Evolutionary conservation across 345 rosid genomes (phyloP), one percentile per base, ranked within the genome.

Genomic region (Arabis hirsuta): DNA sequence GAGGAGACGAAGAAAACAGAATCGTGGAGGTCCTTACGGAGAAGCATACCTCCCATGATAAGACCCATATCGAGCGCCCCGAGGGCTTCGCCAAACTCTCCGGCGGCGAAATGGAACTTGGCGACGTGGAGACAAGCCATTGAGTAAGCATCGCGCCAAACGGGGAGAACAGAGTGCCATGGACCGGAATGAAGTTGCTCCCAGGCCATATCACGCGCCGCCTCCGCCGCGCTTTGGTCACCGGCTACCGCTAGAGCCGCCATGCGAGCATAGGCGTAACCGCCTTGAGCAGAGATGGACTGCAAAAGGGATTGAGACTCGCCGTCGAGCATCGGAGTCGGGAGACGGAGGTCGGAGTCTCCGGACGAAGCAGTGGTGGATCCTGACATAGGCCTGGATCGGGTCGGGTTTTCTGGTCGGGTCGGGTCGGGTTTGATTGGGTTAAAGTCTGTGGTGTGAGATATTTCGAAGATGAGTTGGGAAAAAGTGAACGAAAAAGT

Each of bases 131-230:
- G 86, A 67, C 97, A 91, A 43, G 96, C 90, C 93, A 95, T 84
- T 46, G 96, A 87, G 82, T 88, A 95, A 47, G 99, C 99, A 59
- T 95, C 97, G 13, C 97, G 95, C 99, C 99, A 95, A 2, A 84
- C 86, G 1, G 97, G 97, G 29, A 90, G 88, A 63, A 95, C 97
- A 1, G 96, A 89, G 80, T 90, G 88, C 99, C 97, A 95, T 9
- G 98, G 97, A 14, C 98, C 98, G 0, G 91, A 94, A 79, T 94
- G 98, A 56, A 94, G 95, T 83, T 91, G 98, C 88, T 94, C 98
- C 98, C 98, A 94, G 4, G 98, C 96, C 97, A 94, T 85, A 81
- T 94, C 99, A 46, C 85, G 84, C 55, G 99, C 92, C 32, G 87
- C 96, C 90, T 94, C 98, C 16, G 98, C 98, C 20, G 97, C 90